phyloP scores from a whole-genome alignment of 306 rosid genomes.

The Dryas alaskensis region DNA sequence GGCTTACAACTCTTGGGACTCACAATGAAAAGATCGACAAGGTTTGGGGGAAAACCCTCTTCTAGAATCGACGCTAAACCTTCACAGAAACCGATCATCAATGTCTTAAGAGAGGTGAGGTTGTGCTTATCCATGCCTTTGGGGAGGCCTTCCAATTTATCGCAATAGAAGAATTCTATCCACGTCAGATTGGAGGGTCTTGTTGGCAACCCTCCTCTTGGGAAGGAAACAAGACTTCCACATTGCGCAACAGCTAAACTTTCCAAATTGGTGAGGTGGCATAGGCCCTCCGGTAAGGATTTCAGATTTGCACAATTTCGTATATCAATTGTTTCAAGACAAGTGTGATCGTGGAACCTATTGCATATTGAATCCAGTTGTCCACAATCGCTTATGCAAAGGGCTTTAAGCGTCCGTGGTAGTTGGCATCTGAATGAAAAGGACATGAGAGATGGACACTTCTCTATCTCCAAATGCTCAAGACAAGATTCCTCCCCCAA shows the following conservation, averaged over 20 bases:
- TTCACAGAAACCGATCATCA: no score
- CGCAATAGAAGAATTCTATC: neutral
- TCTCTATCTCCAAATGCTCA: constrained; percentile 25
- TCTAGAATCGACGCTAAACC: neutral
- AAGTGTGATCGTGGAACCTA: neutral
- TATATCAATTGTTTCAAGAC: constrained; percentile 8
- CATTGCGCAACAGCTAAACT: neutral
- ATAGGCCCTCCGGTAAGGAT: neutral
- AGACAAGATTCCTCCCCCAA: neutral
- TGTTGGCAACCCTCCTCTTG: constrained; percentile 4
- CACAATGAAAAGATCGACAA: neutral
- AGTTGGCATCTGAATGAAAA: constrained; percentile 31
- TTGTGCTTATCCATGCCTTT: neutral
- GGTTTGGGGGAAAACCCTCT: neutral
- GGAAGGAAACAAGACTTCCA: constrained; percentile 20
- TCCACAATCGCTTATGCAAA: constrained; percentile 22
- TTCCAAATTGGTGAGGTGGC: neutral
- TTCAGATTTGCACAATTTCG: neutral
- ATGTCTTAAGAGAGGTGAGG: neutral
- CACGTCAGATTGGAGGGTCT: neutral
- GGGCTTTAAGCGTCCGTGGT: constrained; percentile 1
- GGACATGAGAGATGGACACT: constrained; percentile 34
- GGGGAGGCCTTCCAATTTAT: neutral
- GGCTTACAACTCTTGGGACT: neutral
- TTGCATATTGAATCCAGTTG: constrained; percentile 30